Conservation (phyloP, 306 rosid genomes). For the Delonix regia region DNA sequence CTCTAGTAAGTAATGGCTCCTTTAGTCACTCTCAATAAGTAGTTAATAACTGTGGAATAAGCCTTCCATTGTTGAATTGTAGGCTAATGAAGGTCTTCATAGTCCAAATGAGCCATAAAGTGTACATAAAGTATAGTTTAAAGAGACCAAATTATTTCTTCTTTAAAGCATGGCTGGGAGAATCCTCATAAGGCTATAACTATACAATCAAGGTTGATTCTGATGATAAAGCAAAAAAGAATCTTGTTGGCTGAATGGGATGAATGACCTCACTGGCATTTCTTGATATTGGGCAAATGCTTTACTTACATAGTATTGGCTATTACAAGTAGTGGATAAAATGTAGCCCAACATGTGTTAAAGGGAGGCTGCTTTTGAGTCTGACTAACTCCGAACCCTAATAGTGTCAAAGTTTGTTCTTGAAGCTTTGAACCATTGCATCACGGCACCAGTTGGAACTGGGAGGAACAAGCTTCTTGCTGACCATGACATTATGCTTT, state of each 20-base stretch:
- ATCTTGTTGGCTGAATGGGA: not conserved
- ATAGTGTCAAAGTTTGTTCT: constrained; percentile 38
- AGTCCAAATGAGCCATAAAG: not conserved
- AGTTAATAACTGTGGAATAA: not conserved
- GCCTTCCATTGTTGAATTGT: not conserved
- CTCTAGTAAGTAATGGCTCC: not conserved
- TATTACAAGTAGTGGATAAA: too few species aligned
- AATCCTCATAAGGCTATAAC: not conserved
- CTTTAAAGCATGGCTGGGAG: not conserved
- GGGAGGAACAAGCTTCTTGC: constrained; percentile 45
- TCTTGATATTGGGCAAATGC: not conserved
- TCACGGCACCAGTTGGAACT: constrained; percentile 46
- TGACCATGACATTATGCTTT: constrained; percentile 41
- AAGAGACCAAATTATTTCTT: too few species aligned
- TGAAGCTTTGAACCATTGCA: constrained; percentile 59
- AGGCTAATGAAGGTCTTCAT: not conserved
- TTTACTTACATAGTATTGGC: not conserved
- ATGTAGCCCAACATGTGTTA: not conserved
- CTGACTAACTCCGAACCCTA: constrained; percentile 8
- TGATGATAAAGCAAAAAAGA: not conserved
- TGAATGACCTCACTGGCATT: not conserved
- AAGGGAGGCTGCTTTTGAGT: not conserved
- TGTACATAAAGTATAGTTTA: not conserved
- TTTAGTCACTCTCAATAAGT: constrained; percentile 3
- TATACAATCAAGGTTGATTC: not conserved